Percentiles rank a stretch among this genome's conserved stretches.
Evolutionary conservation across 495 filamentous ascomycete genomes (phyloP).

Genomic region (Amorphotheca resinae): DNA sequence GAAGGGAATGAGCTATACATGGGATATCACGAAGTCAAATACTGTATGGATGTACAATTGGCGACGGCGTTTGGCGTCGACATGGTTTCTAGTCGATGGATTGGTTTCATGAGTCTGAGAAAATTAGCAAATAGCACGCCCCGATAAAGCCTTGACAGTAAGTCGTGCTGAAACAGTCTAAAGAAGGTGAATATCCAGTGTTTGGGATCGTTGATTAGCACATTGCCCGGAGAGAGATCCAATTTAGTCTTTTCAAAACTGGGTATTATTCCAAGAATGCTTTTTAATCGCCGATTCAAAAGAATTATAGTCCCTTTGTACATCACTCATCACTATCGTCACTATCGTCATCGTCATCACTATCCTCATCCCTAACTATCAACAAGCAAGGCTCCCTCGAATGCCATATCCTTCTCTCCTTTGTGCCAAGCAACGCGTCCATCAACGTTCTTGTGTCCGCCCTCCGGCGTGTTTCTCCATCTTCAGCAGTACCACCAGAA

Average conservation of each 20-base stretch:
- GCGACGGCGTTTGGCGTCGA: no score
- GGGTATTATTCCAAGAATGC: neutral
- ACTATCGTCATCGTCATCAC: constrained; percentile 8
- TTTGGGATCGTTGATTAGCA: no score
- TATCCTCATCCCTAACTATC: constrained; percentile 36
- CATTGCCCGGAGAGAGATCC: no score
- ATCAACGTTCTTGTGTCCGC: constrained; percentile 40
- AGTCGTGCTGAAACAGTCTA: no score
- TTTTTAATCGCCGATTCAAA: neutral
- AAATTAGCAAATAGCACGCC: no score
- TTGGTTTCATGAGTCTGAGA: no score
- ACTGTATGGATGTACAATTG: no score
- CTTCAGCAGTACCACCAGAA: constrained; percentile 8
- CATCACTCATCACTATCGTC: neutral
- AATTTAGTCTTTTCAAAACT: no score
- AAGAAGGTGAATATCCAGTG: no score
- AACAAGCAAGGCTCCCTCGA: constrained; percentile 51
- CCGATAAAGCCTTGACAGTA: no score
- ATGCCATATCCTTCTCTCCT: constrained; percentile 62
- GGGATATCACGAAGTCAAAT: neutral
- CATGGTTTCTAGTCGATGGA: no score
- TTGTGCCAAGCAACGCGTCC: constrained; percentile 42
- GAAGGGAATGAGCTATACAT: neutral
- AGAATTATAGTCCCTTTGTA: no score
- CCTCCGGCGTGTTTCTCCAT: constrained; percentile 27